Evolutionary conservation across 352 stramenopile species (phyloP), one percentile per base, ranked within the genome.

Genomic region (Phytophthora pini): DNA sequence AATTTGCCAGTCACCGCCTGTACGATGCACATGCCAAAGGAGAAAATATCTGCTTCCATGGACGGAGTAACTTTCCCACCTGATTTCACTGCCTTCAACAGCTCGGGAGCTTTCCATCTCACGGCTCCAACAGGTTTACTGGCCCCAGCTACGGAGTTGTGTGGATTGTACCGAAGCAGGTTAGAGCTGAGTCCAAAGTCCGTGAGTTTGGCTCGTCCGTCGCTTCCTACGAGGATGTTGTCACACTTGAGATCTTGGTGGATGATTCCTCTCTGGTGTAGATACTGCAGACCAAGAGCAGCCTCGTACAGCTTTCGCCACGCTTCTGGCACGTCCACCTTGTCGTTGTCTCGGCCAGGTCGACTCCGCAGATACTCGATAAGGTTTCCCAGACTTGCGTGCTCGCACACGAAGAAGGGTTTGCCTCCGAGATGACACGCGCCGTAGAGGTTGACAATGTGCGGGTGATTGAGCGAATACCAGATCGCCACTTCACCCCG

Each of bases 401-500:
- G 40, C 32, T 80, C 72, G 26, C 66, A 72, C 4, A 77, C 72
- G 26, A 77, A 71, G 11, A 69, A 68, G 3, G 50, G 61, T 48
- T 54, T 56, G 5, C 31, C 31, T 8, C 57, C 22, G 12, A 80
- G 7, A 24, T 77, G 72, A 13, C 65, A 80, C 1, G 53, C 68
- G 2, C 68, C 72, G 17, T 61, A 80, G 26, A 80, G 44, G 22
- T 72, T 68, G n/a, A 77, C 43, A 2, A 80, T 58, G 32, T 80
- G 58, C 4, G 72, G 60, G 27, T 80, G 68, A 13, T 67, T 74
- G 8, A 75, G 54, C 1, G 36, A 47, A 50, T 61, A 75, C 68
- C 72, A 80, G 2, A 69, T 57, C 4, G 55, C 49, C 6, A 62
- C 57, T 51, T 78, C 70, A 20, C 52, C 13, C 36, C 31, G 51